A percentile compares a stretch with the other conserved stretches of the same genome.
phyloP scores from a whole-genome alignment of 805 yeast genomes.

The Kluyveromyces dobzhanskii region DNA sequence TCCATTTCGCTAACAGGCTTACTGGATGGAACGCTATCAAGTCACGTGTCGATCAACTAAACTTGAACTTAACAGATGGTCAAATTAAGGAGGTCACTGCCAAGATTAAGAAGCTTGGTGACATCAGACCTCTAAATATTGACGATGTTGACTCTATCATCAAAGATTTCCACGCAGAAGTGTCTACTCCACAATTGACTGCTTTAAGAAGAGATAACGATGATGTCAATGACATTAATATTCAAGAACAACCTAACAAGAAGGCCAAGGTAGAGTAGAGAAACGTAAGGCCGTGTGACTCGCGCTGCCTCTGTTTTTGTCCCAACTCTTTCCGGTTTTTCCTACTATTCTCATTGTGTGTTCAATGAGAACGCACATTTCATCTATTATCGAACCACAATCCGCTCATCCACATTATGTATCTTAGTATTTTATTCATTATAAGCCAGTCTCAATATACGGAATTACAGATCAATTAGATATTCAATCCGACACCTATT shows the following conservation, averaged over 20 bases:
- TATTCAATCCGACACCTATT: too few relatives aligned
- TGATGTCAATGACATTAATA: slow-evolving; percentile 15
- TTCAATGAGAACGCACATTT: too few relatives aligned
- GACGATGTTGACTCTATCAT: slow-evolving; percentile 97
- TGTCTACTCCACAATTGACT: slow-evolving; percentile 43
- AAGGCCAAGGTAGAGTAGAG: slow-evolving; percentile 18
- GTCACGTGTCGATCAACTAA: slow-evolving; percentile 94
- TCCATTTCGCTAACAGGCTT: slow-evolving; percentile 94
- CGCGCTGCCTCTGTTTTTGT: too few relatives aligned
- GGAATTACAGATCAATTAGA: too few relatives aligned
- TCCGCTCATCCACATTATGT: too few relatives aligned
- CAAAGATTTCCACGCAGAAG: slow-evolving; percentile 82
- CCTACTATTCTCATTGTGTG: too few relatives aligned
- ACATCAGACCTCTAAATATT: slow-evolving; percentile 85
- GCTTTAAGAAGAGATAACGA: slow-evolving; percentile 21
- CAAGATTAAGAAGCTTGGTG: slow-evolving; percentile 91
- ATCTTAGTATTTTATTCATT: too few relatives aligned
- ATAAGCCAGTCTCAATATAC: too few relatives aligned
- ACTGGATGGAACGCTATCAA: slow-evolving; percentile 99
- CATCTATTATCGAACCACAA: too few relatives aligned
- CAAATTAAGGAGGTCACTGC: slow-evolving; percentile 92
- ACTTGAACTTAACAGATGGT: slow-evolving; percentile 79
- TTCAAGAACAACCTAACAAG: slow-evolving; percentile 26
- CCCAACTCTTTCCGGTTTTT: too few relatives aligned
- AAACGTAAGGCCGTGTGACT: too few relatives aligned